These are phyloP conservation scores for Hypholoma sublateritium DNA, from an alignment of 768 basidiomycete species.

Conservation along the genomic window DNA sequence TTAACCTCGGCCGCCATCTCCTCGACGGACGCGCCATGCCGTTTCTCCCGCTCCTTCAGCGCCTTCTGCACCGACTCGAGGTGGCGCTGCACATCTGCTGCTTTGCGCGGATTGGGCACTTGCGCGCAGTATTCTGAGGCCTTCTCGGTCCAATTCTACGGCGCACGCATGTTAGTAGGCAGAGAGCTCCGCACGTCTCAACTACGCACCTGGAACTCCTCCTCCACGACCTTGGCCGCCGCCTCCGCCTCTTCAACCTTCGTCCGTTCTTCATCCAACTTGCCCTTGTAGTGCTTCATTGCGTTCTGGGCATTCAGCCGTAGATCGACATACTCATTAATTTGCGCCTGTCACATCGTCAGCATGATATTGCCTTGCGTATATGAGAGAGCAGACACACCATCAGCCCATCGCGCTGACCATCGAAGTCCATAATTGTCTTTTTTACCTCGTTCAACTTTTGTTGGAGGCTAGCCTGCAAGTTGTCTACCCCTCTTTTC, in stretches of 20 bases:
- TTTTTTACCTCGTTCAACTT: constrained; percentile 46
- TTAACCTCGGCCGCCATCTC: constrained; percentile 74
- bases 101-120: constrained; percentile 56
- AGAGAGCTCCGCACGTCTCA: neutral
- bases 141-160: constrained; percentile 61
- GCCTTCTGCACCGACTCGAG: constrained; percentile 65
- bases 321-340: constrained; percentile 42
- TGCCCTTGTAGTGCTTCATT: constrained; percentile 48
- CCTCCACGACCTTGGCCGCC: constrained; percentile 48
- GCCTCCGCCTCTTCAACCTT: constrained; percentile 45
- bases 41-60: constrained; percentile 63
- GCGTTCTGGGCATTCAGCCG: constrained; percentile 52
- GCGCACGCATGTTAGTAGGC: constrained; percentile 23
- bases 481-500: constrained; percentile 47
- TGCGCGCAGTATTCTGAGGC: constrained; percentile 64
- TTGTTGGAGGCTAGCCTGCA: constrained; percentile 40
- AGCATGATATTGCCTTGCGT: neutral
- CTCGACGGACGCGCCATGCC: constrained; percentile 76
- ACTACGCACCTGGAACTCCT: constrained; percentile 59
- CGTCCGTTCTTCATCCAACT: constrained; percentile 49
- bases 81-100: constrained; percentile 54
- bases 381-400: constrained; percentile 32
- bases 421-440: constrained; percentile 53
- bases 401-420: constrained; percentile 36
- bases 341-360: constrained; percentile 38